Evolutionary conservation across 1,284 basidiomycete species (phyloP).

Genomic region (Trametes pubescens): DNA sequence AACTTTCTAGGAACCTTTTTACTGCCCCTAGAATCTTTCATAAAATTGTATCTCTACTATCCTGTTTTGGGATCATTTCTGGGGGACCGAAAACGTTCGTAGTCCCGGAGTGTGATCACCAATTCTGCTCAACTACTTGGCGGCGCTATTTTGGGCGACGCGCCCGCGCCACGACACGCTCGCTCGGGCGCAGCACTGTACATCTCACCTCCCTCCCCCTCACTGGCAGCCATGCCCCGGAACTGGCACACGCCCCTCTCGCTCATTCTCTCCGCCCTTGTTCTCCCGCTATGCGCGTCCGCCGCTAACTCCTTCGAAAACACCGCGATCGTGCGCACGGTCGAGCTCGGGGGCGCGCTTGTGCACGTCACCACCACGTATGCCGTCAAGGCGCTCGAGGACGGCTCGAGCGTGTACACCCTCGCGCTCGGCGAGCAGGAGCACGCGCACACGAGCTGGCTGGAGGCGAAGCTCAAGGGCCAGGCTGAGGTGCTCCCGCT

Average conservation of each 20-base stretch:
- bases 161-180: conserved; percentile 36
- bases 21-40: too few species aligned
- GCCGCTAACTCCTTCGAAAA: conserved; percentile 78
- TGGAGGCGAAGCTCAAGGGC: conserved; percentile 83
- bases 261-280: conserved; percentile 38
- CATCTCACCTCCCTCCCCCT: conserved; percentile 26
- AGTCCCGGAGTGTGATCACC: too few species aligned
- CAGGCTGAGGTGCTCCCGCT: conserved; percentile 65
- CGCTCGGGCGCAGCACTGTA: conserved; percentile 28
- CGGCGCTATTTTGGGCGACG: conserved; percentile 33
- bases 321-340: conserved; percentile 83
- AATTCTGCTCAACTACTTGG: background rate
- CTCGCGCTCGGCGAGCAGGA: conserved; percentile 75
- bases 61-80: too few species aligned
- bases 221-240: conserved; percentile 41
- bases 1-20: too few species aligned
- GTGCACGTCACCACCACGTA: conserved; percentile 90
- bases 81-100: too few species aligned
- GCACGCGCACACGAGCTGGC: conserved; percentile 74
- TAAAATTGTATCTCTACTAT: too few species aligned
- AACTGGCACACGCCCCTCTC: conserved; percentile 43
- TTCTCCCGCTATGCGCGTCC: conserved; percentile 41
- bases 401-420: conserved; percentile 70
- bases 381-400: conserved; percentile 77
- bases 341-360: conserved; percentile 88